These are phyloP conservation scores for Claviceps sp. DNA, from an alignment of 2,329 filamentous ascomycete species.

Conservation along the genomic window DNA sequence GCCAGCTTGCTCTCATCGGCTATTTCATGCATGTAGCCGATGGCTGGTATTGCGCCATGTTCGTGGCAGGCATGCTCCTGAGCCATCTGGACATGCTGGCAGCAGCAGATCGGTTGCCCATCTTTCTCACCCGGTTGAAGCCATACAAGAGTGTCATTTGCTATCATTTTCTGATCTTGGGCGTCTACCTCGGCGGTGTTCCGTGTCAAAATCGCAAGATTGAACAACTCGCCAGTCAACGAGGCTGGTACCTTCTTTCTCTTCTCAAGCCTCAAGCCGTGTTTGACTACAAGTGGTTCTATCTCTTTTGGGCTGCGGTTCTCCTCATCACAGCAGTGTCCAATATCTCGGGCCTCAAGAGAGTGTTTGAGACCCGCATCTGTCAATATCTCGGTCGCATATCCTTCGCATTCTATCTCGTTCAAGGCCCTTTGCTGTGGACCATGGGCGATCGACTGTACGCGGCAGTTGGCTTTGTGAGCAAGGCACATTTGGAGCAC, in stretches of 20 bases:
- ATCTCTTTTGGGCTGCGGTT: conserved; percentile 45
- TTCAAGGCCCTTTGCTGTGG: conserved; percentile 49
- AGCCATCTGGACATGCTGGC: conserved; percentile 47
- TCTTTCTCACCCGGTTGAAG: conserved; percentile 29
- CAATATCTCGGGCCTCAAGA: conserved; percentile 42
- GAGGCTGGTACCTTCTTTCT: conserved; percentile 48
- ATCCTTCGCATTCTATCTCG: conserved; percentile 49
- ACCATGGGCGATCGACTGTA: conserved; percentile 50
- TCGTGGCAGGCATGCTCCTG: conserved; percentile 46
- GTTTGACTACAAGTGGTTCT: conserved; percentile 56
- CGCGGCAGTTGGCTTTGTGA: conserved; percentile 42
- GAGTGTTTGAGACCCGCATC: conserved; percentile 44
- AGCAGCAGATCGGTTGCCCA: conserved; percentile 34
- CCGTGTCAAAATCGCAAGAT: conserved; percentile 38
- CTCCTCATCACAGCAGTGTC: conserved; percentile 42
- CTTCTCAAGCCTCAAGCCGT: conserved; percentile 52
- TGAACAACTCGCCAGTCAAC: conserved; percentile 34
- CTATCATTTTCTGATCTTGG: conserved; percentile 35
- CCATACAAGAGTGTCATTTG: conserved; percentile 37
- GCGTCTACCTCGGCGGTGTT: conserved; percentile 46
- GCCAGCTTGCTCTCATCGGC: conserved; percentile 36
- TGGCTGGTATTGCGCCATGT: conserved; percentile 48
- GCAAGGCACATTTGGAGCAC: conserved; percentile 31
- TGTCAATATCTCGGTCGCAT: conserved; percentile 50
- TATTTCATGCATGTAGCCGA: conserved; percentile 59